Evolutionary conservation across 2,329 filamentous ascomycete species (phyloP), one percentile per base, ranked within the genome.

Genomic region (Neodidymelliopsis sp.): DNA sequence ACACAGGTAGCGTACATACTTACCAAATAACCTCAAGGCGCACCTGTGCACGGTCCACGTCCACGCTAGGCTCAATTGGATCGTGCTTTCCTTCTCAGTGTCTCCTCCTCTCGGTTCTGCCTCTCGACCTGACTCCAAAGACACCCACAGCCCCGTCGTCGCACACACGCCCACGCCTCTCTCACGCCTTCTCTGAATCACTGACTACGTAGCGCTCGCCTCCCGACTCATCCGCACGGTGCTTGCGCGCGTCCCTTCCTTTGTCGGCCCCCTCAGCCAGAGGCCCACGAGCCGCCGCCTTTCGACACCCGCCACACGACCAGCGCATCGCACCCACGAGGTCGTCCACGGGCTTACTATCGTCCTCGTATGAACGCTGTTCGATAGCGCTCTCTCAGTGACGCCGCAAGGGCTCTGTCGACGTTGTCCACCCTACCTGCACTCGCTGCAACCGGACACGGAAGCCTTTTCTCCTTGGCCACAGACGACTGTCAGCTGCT

Each of bases 271-370:
- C 53, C 48, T 49, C 60, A 41, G 53, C 55, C 56, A 48, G 45
- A 51, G 56, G 51, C 65, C 53, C 57, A 59, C 53, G 56, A 60
- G 50, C 65, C 62, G 54, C 64, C 60, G 55, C 49, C 48, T 50
- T 52, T 58, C 60, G 40, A 40, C 47, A 50, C 50, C 53, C 57
- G 57, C 55, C 56, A 54, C 60, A 39, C 57, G 42, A 27, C 53
- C 51, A 35, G 66, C 69, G 68, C 66, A 56, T 53, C 59, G 55
- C 62, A 19, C 49, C 45, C 46, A 52, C 43, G 38, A 54, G 40
- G n/a, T 61, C 54, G 39, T 37, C 43, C 33, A 16, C 54, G 41
- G 20, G 41, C 49, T 49, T 56, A 53, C 39, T 12, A 54, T 49
- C 49, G 20, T 48, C 53, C 37, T 52, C 51, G 52, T 47, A 62